Percentiles rank a stretch among this genome's conserved stretches.
These are phyloP conservation scores for Tritrichomonas musculus DNA, from an alignment of 208 protist genomes.

Conservation along the genomic window DNA sequence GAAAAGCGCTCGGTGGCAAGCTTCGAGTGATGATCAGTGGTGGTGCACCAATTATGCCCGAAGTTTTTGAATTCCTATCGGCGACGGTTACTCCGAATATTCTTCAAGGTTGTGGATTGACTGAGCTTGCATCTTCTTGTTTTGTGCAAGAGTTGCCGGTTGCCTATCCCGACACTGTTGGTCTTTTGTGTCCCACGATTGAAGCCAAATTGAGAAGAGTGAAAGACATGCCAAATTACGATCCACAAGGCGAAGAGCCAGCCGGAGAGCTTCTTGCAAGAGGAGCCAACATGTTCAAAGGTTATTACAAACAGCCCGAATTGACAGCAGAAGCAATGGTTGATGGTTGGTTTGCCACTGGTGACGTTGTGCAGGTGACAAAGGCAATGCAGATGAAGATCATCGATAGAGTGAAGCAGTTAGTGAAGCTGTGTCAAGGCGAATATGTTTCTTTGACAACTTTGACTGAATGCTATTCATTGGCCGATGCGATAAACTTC, in stretches of 20 bases:
- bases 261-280: background rate
- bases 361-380: background rate
- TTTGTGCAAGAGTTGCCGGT: constrained; percentile 32
- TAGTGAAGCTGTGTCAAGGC: background rate
- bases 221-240: background rate
- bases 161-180: constrained; percentile 33
- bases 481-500: background rate
- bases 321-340: background rate
- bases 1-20: background rate
- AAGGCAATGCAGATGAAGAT: background rate
- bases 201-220: background rate
- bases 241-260: constrained; percentile 1
- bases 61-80: background rate
- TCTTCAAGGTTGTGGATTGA: background rate
- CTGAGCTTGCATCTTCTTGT: background rate
- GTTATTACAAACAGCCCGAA: constrained; percentile 30
- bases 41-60: background rate
- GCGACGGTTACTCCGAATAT: background rate
- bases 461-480: background rate
- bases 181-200: background rate
- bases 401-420: constrained; percentile 10
- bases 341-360: constrained; percentile 32
- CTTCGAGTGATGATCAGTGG: background rate
- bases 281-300: background rate
- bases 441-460: constrained; percentile 5